Conservation (phyloP, 1,139 yeast species). For the Saccharomyces hybrid region DNA sequence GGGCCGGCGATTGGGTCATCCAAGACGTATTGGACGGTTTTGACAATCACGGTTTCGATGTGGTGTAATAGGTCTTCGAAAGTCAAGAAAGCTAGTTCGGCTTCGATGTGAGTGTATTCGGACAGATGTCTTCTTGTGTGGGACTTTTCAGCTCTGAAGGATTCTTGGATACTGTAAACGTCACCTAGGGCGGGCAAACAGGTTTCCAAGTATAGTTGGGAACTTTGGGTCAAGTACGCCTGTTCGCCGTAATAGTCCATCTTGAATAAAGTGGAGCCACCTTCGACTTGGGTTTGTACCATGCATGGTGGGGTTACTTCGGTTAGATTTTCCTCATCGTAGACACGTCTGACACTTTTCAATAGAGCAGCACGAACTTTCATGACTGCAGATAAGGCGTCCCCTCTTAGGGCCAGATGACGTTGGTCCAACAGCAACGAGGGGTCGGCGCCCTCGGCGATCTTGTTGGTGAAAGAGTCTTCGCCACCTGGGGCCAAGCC, state of each 20-base stretch:
- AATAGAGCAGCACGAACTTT: constrained; percentile 83
- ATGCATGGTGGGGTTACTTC: constrained; percentile 99
- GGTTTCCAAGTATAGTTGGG: constrained; percentile 94
- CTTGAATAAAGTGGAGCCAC: constrained; percentile 92
- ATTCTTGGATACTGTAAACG: constrained; percentile 94
- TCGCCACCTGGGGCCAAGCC: constrained; percentile 96
- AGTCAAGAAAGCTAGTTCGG: constrained; percentile 78
- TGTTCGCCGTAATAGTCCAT: constrained; percentile 95
- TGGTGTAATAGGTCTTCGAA: constrained; percentile 83
- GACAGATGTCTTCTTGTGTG: constrained; percentile 97
- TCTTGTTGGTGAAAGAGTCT: constrained; percentile 88
- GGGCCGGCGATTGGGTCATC: constrained; percentile 92
- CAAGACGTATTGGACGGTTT: constrained; percentile 63
- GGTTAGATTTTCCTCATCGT: constrained; percentile 60
- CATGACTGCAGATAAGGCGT: constrained; percentile 87
- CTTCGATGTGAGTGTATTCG: constrained; percentile 95
- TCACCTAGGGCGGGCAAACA: constrained; percentile 94
- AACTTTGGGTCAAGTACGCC: constrained; percentile 92
- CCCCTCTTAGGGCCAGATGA: constrained; percentile 92
- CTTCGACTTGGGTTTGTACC: constrained; percentile 99
- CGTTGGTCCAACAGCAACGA: constrained; percentile 88
- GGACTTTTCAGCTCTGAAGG: constrained; percentile 97
- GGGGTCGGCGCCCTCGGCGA: constrained; percentile 91
- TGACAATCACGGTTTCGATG: constrained; percentile 70
- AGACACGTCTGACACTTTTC: constrained; percentile 67